Percentiles rank a stretch among this genome's conserved stretches.
These are phyloP conservation scores for Solanum ossicruentum DNA, from an alignment of 257 asterid genomes.

Conservation along the genomic window DNA sequence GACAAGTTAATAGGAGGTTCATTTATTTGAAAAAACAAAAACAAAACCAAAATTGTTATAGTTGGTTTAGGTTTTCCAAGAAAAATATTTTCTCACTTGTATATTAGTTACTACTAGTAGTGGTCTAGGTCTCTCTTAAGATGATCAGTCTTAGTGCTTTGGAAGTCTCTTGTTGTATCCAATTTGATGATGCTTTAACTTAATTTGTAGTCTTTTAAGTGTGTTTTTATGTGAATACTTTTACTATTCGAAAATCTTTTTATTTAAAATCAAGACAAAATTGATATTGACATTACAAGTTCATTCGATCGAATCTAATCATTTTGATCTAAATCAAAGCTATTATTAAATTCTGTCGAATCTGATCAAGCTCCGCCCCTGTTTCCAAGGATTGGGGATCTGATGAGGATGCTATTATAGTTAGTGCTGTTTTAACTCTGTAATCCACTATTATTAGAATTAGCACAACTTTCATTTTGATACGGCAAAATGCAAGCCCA, in stretches of 20 bases:
- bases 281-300: neutral
- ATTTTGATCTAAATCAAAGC: neutral
- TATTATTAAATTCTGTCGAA: too few relatives aligned
- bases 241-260: too few relatives aligned
- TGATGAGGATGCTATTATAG: neutral
- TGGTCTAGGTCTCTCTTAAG: neutral
- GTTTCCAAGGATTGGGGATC: neutral
- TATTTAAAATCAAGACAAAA: too few relatives aligned
- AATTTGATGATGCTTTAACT: neutral
- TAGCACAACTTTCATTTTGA: neutral
- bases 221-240: neutral
- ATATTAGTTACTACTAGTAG: neutral
- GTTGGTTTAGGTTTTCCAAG: neutral
- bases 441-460: neutral
- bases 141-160: neutral
- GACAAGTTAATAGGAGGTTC: neutral
- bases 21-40: neutral
- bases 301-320: neutral
- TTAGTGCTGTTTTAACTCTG: neutral
- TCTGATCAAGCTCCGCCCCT: neutral
- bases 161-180: neutral
- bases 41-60: neutral
- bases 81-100: neutral
- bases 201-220: neutral
- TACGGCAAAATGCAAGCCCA: neutral